These are phyloP conservation scores for Friedmanniomyces simplex DNA, from an alignment of 495 filamentous ascomycete species.

Conservation along the genomic window DNA sequence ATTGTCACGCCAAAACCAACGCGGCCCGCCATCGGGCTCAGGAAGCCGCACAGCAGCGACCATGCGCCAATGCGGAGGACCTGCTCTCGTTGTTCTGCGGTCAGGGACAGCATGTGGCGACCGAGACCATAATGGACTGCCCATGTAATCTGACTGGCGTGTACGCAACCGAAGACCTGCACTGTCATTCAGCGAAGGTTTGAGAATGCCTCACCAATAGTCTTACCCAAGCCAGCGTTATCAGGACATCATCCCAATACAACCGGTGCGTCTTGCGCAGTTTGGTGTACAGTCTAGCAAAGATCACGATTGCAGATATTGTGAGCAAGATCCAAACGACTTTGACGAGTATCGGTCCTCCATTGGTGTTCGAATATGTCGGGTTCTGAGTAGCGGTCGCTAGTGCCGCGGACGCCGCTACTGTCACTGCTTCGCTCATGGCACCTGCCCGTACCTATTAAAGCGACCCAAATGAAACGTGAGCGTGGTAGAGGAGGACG, in stretches of 20 bases:
- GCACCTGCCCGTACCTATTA: neutral
- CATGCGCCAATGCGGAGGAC: slow-evolving; percentile 1
- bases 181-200: too few relatives aligned
- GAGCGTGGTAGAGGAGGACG: too few relatives aligned
- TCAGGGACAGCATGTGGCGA: slow-evolving; percentile 12
- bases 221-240: slow-evolving; percentile 1
- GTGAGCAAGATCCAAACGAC: slow-evolving; percentile 7
- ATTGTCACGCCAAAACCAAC: slow-evolving; percentile 16
- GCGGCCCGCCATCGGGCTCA: slow-evolving; percentile 16
- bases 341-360: neutral
- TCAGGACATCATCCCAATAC: slow-evolving; percentile 14
- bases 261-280: slow-evolving; percentile 6
- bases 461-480: too few relatives aligned
- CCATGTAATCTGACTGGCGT: slow-evolving; percentile 3
- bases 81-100: neutral
- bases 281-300: slow-evolving; percentile 2
- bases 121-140: slow-evolving; percentile 9
- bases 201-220: too few relatives aligned
- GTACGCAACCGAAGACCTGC: neutral
- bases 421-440: neutral
- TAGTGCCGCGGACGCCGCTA: neutral
- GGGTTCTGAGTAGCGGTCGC: neutral
- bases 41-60: slow-evolving; percentile 5
- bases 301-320: slow-evolving; percentile 2
- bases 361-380: neutral